Evolutionary conservation across 148 eudicot species (phyloP), one percentile per base, ranked within the genome.

Genomic region (Cornus controversa): DNA sequence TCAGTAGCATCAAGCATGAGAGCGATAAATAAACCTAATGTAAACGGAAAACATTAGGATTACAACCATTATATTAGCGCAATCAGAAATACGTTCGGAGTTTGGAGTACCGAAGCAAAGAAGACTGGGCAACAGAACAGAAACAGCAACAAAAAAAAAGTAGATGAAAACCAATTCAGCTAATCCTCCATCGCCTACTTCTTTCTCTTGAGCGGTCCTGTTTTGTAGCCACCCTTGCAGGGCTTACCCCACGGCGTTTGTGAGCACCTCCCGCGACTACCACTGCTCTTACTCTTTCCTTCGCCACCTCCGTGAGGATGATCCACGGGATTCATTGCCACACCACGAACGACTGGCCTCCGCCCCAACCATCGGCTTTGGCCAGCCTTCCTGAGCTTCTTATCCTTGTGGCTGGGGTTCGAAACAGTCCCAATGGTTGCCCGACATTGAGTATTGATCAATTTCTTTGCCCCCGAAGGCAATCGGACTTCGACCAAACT

Each of bases 301-400:
- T 94, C 98, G 79, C 98, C 98, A 54, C 98, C 98, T 36, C 98
- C 98, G 50, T 92, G 98, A 2, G 98, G 98, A 74, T 94, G 98
- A 76, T 94, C 98, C 34, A 92, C 78, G 4, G 98, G 98, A 72
- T 94, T 94, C 97, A 91, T 94, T 0, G 98, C 98, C 57, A 92
- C 92, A 26, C 98, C 98, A 15, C 98, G 73, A n/a, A 94, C 98
- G 20, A 63, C 82, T 2, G 97, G 98, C 47, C 98, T 75, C 28
- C 89, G 45, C 4, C 98, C 96, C 3, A 85, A 84, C 98, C 98
- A 92, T 77, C 98, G 72, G 70, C 85, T 89, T 65, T 90, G 87
- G 10, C 98, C 97, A 1, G 98, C 98, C 79, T 94, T 92, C 50
- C 87, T 77, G 10, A 93, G 77, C 86, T 90, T 91, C 88, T 80